Base-by-base conservation (phyloP, 257 asterid genomes). In the Solanum pinnatisectum region DNA sequence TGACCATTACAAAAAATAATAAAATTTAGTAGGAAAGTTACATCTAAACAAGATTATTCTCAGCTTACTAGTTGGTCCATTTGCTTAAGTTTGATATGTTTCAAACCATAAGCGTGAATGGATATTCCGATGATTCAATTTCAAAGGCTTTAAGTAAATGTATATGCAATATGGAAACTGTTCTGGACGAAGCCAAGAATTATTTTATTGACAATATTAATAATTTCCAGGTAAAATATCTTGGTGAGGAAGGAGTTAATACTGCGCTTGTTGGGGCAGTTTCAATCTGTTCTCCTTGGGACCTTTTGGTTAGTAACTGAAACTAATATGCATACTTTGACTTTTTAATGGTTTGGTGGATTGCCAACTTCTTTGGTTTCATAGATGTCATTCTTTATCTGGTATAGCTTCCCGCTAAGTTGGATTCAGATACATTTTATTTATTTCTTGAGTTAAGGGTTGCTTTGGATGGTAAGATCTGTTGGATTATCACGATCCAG, bases 231-330 rank as follows among this genome's bases (percentile, higher is more conserved):
- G 94, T 94, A 86, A 94, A 94, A 90, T 93, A 89, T 92, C 95
- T 94, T 25, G 96, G 95, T n/a, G 99, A 97, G 94, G 99, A 96
- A 86, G 98, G 98, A 56, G 84, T 82, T 83, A 88, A 90, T 86
- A 87, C 90, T 89, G 96, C 98, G 27, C 74, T 97, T 67, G 88
- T 88, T 85, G 99, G 98, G 87, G 98, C 98, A 81, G 99, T 94
- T 87, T 95, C 98, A 87, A 91, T 97, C 83, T 97, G 98, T 90
- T 95, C 96, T 87, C 96, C 99, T 87, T 97, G 99, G 99, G 99
- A 95, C 93, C 98, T 93, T 92, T 89, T 92, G 98, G 99, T 97
- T 63, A 89, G 98, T 91, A 67, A 18, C 36, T 79, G 35, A 42
- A 59, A 36, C 36, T 59, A 81, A 25, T 85, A 49, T 49, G 70